Evolutionary conservation across 352 stramenopile genomes (phyloP).

Genomic region (Phytophthora megakarya): DNA sequence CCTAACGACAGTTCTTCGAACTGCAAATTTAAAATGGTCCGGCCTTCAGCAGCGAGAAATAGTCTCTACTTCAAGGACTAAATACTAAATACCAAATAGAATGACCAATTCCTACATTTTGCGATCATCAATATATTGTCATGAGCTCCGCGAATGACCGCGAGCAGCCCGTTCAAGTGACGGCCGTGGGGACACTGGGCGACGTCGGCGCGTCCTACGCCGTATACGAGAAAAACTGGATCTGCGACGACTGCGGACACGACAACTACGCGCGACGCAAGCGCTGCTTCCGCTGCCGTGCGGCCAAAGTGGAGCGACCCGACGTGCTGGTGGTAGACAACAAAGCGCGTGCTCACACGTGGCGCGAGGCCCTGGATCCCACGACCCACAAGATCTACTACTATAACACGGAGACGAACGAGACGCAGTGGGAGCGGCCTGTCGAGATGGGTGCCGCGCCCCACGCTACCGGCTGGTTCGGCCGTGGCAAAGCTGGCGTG

Average conservation of each 20-base stretch:
- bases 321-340: conserved; percentile 67
- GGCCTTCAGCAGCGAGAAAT: conserved; percentile 12
- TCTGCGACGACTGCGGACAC: conserved; percentile 78
- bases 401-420: conserved; percentile 89
- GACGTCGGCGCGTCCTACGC: conserved; percentile 86
- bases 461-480: conserved; percentile 92
- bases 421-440: conserved; percentile 91
- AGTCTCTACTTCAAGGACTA: not conserved
- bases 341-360: conserved; percentile 61
- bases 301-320: conserved; percentile 65
- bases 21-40: too few species aligned
- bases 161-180: conserved; percentile 62
- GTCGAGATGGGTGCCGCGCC: conserved; percentile 91
- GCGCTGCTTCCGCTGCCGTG: conserved; percentile 84
- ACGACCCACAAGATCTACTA: conserved; percentile 94
- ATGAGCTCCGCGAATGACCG: conserved; percentile 12
- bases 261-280: conserved; percentile 86
- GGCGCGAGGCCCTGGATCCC: conserved; percentile 92
- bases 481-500: conserved; percentile 83
- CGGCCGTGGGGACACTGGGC: conserved; percentile 80
- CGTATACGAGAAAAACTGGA: conserved; percentile 92
- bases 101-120: not conserved
- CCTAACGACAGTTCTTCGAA: too few species aligned
- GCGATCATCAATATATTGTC: not conserved
- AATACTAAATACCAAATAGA: not conserved